phyloP scores from a whole-genome alignment of 2,329 filamentous ascomycete species.

The Aureobasidium vineae region DNA sequence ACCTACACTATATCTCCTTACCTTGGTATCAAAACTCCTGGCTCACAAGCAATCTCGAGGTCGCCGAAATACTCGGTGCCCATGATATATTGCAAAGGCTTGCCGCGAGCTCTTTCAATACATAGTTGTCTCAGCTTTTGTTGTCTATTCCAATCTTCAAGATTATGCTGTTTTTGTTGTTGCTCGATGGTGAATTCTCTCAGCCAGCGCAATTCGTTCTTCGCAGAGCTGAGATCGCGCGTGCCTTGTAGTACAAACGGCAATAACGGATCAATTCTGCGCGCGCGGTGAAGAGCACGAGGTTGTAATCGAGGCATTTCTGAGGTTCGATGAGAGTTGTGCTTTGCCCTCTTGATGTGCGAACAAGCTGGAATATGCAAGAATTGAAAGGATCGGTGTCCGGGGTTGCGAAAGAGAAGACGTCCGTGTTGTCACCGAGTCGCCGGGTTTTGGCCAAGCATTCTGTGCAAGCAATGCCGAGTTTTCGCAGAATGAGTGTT shows the following conservation, averaged over 20 bases:
- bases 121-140: slow-evolving; percentile 38
- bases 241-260: slow-evolving; percentile 59
- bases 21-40: slow-evolving; percentile 83
- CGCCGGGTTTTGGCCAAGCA: slow-evolving; percentile 4
- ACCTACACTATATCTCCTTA: slow-evolving; percentile 36
- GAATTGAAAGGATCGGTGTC: neutral
- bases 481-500: neutral
- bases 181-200: slow-evolving; percentile 51
- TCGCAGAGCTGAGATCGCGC: slow-evolving; percentile 61
- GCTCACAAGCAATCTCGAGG: slow-evolving; percentile 72
- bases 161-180: neutral
- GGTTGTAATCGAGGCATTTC: slow-evolving; percentile 22
- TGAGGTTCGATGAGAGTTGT: neutral
- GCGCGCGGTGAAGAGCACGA: slow-evolving; percentile 4
- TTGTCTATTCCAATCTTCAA: slow-evolving; percentile 29
- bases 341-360: neutral
- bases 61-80: slow-evolving; percentile 85
- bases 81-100: slow-evolving; percentile 85
- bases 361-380: neutral
- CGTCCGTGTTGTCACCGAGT: neutral
- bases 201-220: slow-evolving; percentile 72
- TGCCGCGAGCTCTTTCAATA: slow-evolving; percentile 54
- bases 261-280: slow-evolving; percentile 13
- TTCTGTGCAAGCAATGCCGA: slow-evolving; percentile 13
- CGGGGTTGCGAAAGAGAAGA: neutral